Evolutionary conservation across 2,329 filamentous ascomycete genomes (phyloP), one percentile per base, ranked within the genome.

Genomic region (Sporothrix euskadiensis): DNA sequence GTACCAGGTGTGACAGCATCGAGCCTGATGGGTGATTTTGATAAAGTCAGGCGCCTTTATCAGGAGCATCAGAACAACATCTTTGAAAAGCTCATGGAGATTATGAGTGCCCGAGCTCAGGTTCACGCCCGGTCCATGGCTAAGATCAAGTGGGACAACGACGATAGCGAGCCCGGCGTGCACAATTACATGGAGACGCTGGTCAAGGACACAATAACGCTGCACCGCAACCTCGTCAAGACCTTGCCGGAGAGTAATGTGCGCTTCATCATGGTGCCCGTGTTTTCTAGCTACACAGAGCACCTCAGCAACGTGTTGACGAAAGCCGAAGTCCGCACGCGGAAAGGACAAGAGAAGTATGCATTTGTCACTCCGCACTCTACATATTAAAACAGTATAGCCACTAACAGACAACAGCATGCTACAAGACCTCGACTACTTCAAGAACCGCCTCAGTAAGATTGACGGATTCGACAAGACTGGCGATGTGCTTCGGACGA

Each of bases 51-150:
- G 76, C 88, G 94, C 26, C 83, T 94, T 9, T 91, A 92, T 77
- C 93, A 97, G 79, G 94, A 98, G 79, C 94, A 98, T 79, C 94
- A 97, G 80, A 90, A 91, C 75, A 94, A 89, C 75, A 97, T 98
- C 74, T 94, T 96, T 80, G 94, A 97, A 79, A 98, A 98, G 80
- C 85, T 98, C 0, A 92, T 97, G 22, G 94, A 97, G 76, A 97
- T 98, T 70, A 97, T 98, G 92, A 91, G 90, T 72, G 89, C 89
- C 1, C 89, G 94, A 5, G 93, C 93, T 1, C 84, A 88, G 4
- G 84, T 90, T 7, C 94, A 95, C 78, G 90, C 93, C 54, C 91
- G 90, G 79, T 88, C 89, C 32, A 90, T 97, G 84, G 91, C 88
- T 79, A 88, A 88, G 68, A 88, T 94, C 57, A 86, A 93, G 76